Percentiles rank a stretch among this genome's conserved stretches.
Conservation (phyloP, 2,329 filamentous ascomycete species). For the Zymoseptoria brevis region DNA sequence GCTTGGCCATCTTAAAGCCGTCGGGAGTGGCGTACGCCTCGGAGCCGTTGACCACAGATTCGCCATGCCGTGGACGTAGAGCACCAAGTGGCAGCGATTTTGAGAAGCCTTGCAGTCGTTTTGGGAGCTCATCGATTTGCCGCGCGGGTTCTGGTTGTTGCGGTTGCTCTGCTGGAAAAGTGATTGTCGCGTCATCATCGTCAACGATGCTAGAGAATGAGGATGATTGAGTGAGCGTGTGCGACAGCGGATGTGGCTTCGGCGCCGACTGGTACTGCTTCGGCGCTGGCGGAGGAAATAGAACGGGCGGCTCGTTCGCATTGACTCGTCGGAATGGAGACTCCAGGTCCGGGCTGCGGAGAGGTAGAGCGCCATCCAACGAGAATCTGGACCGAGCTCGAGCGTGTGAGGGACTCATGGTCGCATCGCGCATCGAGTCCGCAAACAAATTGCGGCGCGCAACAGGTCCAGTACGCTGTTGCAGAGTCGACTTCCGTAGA, state of each 20-base stretch:
- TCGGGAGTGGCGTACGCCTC: conserved; percentile 64
- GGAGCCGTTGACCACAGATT: conserved; percentile 31
- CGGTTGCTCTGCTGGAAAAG: background rate
- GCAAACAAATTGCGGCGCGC: conserved; percentile 28
- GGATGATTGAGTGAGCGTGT: conserved; percentile 78
- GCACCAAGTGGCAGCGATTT: conserved; percentile 67
- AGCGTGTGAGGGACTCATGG: conserved; percentile 22
- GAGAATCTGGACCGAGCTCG: conserved; percentile 58
- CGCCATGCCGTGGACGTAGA: conserved; percentile 42
- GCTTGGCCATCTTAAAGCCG: conserved; percentile 67
- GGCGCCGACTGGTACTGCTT: conserved; percentile 31
- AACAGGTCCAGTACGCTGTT: conserved; percentile 61
- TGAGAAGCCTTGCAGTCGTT: conserved; percentile 53
- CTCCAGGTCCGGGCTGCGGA: conserved; percentile 57
- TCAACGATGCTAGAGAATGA: conserved; percentile 65
- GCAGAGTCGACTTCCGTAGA: conserved; percentile 75
- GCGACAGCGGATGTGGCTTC: conserved; percentile 71
- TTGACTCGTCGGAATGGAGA: conserved; percentile 48
- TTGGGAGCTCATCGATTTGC: conserved; percentile 41
- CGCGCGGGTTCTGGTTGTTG: conserved; percentile 1
- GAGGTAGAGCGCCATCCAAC: conserved; percentile 66
- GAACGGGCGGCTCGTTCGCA: conserved; percentile 55
- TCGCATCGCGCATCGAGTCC: conserved; percentile 26
- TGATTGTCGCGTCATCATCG: conserved; percentile 1
- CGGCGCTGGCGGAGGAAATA: conserved; percentile 27